Percentiles rank a stretch among this genome's conserved stretches.
phyloP scores from a whole-genome alignment of 176 grass and related monocot genomes.

The Phoenix roebelenii region DNA sequence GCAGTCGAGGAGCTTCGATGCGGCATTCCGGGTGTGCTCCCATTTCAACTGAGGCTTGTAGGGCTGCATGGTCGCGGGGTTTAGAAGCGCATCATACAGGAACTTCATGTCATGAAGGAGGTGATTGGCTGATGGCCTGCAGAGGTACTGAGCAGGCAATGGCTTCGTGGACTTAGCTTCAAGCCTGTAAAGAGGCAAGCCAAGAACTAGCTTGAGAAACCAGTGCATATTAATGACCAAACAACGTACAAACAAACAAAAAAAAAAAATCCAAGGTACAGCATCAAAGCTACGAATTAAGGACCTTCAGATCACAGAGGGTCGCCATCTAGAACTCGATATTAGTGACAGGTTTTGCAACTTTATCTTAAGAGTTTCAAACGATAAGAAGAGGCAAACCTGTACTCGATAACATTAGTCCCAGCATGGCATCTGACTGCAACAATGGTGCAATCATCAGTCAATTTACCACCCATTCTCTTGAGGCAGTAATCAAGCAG shows the following conservation, averaged over 20 bases:
- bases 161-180: background rate
- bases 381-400: constrained; percentile 19
- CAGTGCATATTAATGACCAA: no score
- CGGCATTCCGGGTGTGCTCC: constrained; percentile 22
- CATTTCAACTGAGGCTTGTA: constrained; percentile 27
- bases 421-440: constrained; percentile 43
- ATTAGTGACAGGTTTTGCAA: no score
- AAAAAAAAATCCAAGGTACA: no score
- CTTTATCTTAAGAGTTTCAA: no score
- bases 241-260: no score
- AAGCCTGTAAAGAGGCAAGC: constrained; percentile 3
- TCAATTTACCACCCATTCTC: constrained; percentile 26
- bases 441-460: constrained; percentile 27
- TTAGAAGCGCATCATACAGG: constrained; percentile 36
- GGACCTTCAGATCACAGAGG: no score
- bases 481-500: constrained; percentile 47
- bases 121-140: constrained; percentile 21
- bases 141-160: background rate
- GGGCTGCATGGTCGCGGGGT: constrained; percentile 38
- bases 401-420: constrained; percentile 43
- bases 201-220: background rate
- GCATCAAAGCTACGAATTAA: no score
- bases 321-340: no score
- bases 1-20: constrained; percentile 44
- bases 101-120: constrained; percentile 51